Conservation (phyloP, 345 rosid species). For the Chamaenerion angustifolium region DNA sequence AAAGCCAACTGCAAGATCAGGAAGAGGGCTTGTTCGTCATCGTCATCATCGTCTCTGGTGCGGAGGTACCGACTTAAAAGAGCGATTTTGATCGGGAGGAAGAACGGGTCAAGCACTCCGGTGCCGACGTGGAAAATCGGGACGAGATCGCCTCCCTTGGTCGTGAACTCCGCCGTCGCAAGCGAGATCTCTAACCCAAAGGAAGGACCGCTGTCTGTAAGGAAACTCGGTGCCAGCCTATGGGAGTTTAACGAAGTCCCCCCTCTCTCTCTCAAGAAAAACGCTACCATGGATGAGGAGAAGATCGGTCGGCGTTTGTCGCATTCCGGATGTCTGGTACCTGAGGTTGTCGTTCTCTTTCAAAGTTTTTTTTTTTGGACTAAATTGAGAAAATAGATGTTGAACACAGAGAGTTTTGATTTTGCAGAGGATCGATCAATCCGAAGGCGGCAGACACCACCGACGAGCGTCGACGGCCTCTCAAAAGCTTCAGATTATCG, state of each 20-base stretch:
- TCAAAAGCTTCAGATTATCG: slow-evolving; percentile 25
- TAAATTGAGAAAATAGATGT: not conserved
- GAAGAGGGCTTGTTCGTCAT: slow-evolving; percentile 77
- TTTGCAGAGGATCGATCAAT: slow-evolving; percentile 29
- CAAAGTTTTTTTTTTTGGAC: not conserved
- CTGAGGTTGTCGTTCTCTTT: slow-evolving; percentile 27
- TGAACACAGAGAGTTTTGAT: not conserved
- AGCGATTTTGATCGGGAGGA: slow-evolving; percentile 53
- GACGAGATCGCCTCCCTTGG: slow-evolving; percentile 21
- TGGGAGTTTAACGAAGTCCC: slow-evolving; percentile 69
- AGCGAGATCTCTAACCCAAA: slow-evolving; percentile 3
- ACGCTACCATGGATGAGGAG: slow-evolving; percentile 11
- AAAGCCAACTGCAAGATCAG: slow-evolving; percentile 52
- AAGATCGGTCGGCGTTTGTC: slow-evolving; percentile 17
- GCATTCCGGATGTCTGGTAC: slow-evolving; percentile 14
- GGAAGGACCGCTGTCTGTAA: slow-evolving; percentile 44
- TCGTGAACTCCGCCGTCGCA: not conserved
- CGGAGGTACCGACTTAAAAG: slow-evolving; percentile 66
- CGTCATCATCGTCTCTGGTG: slow-evolving; percentile 66
- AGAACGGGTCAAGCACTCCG: slow-evolving; percentile 57
- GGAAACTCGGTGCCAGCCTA: slow-evolving; percentile 77
- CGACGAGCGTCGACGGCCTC: slow-evolving; percentile 27
- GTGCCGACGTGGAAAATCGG: slow-evolving; percentile 49
- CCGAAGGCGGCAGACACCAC: slow-evolving; percentile 19
- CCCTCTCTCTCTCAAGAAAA: slow-evolving; percentile 14